Evolutionary conservation across 176 grass and related monocot genomes (phyloP), one percentile per base, ranked within the genome.

Genomic region (Coix lacrymajobi): DNA sequence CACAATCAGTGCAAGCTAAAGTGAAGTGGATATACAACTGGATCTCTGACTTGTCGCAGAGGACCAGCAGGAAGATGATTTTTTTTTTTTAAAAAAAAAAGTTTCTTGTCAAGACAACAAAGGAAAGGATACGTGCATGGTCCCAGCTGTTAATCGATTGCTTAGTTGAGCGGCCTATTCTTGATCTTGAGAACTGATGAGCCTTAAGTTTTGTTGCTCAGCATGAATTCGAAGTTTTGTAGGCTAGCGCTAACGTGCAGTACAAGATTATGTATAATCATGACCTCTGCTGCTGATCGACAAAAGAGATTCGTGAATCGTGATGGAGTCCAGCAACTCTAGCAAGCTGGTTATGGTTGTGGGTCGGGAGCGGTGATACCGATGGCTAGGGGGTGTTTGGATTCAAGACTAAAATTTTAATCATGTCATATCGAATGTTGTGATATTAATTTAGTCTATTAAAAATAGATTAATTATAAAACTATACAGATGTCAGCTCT

Each of bases 1-100:
- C 3, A 26, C 69, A 71, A 36, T 77, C 66, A 77, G 71, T 77
- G 83, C 72, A 89, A 78, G 56, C 64, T 77, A 65, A 85, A 65
- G 34, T 89, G 83, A 85, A 71, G 56, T 72, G 46, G 75, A 72
- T 41, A 33, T 79, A 48, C 15, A 62, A 64, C 20, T 56, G 40
- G 65, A 61, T 39, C 58, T n/a, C 28, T 40, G 60, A 32, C 24
- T 43, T 34, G 12, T 81, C 39, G 43, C 68, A 73, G 30, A 80
- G 43, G 68, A 75, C 30, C 36, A 57, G 10, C 36, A 57, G 10
- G 29, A 36, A 25, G 49, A 38, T 8, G 31, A 1, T 25, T 52
- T 75, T 52, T 33, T 37, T 57, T 14, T 36, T n/a, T n/a, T n/a
- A n/a, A n/a, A n/a, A n/a, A n/a, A n/a, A n/a, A n/a, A 15, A 2